Conservation (phyloP, 2,329 filamentous ascomycete genomes). For the Tolypocladium album region DNA sequence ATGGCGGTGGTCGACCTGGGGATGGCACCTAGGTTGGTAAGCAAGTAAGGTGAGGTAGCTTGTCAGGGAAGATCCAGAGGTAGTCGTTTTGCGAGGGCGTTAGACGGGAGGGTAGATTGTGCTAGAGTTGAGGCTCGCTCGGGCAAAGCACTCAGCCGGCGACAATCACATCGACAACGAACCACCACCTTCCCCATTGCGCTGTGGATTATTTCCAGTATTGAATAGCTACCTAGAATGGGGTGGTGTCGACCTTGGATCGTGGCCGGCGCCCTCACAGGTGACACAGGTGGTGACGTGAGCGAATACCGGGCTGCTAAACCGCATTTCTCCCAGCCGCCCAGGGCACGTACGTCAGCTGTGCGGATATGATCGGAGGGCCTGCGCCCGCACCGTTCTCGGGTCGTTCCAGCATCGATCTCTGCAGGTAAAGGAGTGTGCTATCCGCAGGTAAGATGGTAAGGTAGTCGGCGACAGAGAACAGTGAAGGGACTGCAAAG, state of each 20-base stretch:
- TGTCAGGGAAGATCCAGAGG: not conserved
- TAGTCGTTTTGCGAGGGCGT: too few species aligned
- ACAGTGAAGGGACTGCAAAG: too few species aligned
- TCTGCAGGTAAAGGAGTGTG: not conserved
- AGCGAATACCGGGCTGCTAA: not conserved
- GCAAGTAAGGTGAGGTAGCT: too few species aligned
- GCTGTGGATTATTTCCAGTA: not conserved
- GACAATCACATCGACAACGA: not conserved
- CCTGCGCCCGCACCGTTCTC: not conserved
- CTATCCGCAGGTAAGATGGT: too few species aligned
- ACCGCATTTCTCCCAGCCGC: not conserved
- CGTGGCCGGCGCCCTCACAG: not conserved
- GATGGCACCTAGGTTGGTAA: too few species aligned
- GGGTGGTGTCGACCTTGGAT: not conserved
- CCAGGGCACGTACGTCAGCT: not conserved
- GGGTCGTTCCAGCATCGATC: not conserved
- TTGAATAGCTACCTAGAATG: not conserved
- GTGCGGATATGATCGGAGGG: not conserved
- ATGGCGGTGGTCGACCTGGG: not conserved
- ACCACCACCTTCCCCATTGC: not conserved
- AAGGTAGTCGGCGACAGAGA: too few species aligned
- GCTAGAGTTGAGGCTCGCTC: not conserved
- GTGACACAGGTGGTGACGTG: not conserved
- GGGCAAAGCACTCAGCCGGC: not conserved
- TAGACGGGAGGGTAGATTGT: not conserved